Base-by-base conservation (phyloP, 805 yeast genomes). In the Teunomyces tritomae region DNA sequence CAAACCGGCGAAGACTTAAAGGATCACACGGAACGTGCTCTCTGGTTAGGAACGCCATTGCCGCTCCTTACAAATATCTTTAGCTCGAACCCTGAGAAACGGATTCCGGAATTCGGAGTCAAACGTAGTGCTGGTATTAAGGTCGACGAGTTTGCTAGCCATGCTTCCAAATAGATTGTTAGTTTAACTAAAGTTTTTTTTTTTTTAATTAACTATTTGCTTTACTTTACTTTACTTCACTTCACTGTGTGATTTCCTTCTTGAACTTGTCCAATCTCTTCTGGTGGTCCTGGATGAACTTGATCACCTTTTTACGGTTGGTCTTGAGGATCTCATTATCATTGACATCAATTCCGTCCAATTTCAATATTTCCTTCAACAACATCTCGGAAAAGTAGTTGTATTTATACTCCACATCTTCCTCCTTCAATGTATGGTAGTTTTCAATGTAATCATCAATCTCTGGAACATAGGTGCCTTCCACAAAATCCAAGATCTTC, bases 341-440 rank as follows among this genome's bases (percentile, higher is more conserved):
- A 8, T 68, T 73, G 27, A 73, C 73, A 50, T 84, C 86, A 30
- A 87, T 71, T 2, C 79, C 83, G 57, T 87, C 95, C 46, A 87
- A 68, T 51, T 76, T 79, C 74, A 87, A 75, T 54, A 86, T 64
- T 52, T 84, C 74, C 59, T 85, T 85, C 62, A 87, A 69, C 37
- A 87, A 65, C 74, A 78, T 77, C 62, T 87, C 95, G 56, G 83
- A 85, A 61, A 73, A 82, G 60, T 74, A 86, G 45, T 78, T 76
- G 55, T 72, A 76, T 57, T 78, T 77, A 61, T 80, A 84, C 49
- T 65, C 63, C 30, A 64, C 60, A 40, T 73, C 71, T 5, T 66
- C 72, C 0, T 47, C 42, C 28, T 54, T 54, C 57, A 65, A 63
- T 2, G 46, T 44, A 42, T 57, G 53, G 53, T 61, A 62, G 48